These are phyloP conservation scores for Rhizopus arrhizus DNA, from an alignment of 371 early-diverging fungal species.

Conservation along the genomic window DNA sequence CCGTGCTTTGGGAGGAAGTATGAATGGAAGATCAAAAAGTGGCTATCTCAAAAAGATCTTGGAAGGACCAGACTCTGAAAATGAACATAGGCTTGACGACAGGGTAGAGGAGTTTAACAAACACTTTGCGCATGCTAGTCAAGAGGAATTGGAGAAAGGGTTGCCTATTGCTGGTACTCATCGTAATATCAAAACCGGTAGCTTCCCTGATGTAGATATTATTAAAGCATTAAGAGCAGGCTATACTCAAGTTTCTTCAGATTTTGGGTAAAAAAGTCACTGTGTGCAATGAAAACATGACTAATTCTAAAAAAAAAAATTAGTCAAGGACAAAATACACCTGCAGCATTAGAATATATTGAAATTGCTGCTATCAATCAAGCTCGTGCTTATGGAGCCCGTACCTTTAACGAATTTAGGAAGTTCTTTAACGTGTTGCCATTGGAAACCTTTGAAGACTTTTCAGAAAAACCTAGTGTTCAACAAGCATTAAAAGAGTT, in stretches of 20 bases:
- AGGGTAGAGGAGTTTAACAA: conserved; percentile 35
- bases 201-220: conserved; percentile 40
- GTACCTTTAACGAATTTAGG: conserved; percentile 56
- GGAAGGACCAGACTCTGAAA: conserved; percentile 9
- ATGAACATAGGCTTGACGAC: conserved; percentile 24
- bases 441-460: conserved; percentile 44
- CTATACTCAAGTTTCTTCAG: conserved; percentile 34
- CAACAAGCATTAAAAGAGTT: conserved; percentile 45
- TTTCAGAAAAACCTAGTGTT: conserved; percentile 42
- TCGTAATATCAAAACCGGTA: conserved; percentile 36
- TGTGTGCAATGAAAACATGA: too few species aligned
- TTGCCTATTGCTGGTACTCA: conserved; percentile 46
- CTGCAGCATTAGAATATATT: conserved; percentile 46
- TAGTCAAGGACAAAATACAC: conserved; percentile 49
- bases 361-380: conserved; percentile 54
- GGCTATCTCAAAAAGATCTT: background rate
- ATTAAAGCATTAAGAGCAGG: conserved; percentile 27
- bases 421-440: conserved; percentile 40
- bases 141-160: conserved; percentile 39
- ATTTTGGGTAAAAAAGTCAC: conserved; percentile 27
- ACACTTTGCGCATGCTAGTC: conserved; percentile 35
- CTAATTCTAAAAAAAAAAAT: background rate
- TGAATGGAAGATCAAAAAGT: background rate
- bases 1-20: conserved; percentile 10
- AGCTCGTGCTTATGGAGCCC: conserved; percentile 36